Conservation (phyloP, 768 basidiomycete genomes). For the Suillus tomentosus region DNA sequence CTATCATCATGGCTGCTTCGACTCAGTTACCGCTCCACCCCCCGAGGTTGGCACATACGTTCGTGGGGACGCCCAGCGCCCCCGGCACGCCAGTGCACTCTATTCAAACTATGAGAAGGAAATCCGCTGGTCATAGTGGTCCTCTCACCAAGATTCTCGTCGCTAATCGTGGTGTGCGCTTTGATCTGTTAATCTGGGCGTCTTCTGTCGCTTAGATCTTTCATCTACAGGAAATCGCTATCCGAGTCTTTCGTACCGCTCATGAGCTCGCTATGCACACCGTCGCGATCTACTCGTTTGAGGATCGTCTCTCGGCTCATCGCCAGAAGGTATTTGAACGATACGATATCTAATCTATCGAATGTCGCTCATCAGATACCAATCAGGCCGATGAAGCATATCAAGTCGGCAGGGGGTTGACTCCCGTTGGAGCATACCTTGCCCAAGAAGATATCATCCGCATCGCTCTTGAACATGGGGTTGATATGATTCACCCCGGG, state of each 20-base stretch:
- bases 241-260: slow-evolving; percentile 96
- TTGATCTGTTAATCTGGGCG: slow-evolving; percentile 12
- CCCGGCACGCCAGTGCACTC: slow-evolving; percentile 88
- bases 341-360: slow-evolving; percentile 22
- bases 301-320: slow-evolving; percentile 96
- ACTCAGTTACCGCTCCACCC: slow-evolving; percentile 56
- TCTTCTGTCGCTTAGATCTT: slow-evolving; percentile 9
- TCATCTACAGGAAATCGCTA: slow-evolving; percentile 88
- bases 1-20: slow-evolving; percentile 29
- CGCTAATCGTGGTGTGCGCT: slow-evolving; percentile 85
- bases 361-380: slow-evolving; percentile 25
- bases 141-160: slow-evolving; percentile 91
- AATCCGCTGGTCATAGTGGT: slow-evolving; percentile 87
- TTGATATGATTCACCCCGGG: slow-evolving; percentile 99
- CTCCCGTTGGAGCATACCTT: slow-evolving; percentile 96
- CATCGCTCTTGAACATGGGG: slow-evolving; percentile 95
- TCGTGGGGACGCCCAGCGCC: slow-evolving; percentile 71
- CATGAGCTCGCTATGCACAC: slow-evolving; percentile 99
- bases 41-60: slow-evolving; percentile 70
- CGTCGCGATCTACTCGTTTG: slow-evolving; percentile 96
- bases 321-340: slow-evolving; percentile 80
- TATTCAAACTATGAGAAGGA: slow-evolving; percentile 88
- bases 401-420: slow-evolving; percentile 94
- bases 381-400: slow-evolving; percentile 95
- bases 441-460: slow-evolving; percentile 97